These are phyloP conservation scores for Tuber aestivum DNA, from an alignment of 495 filamentous ascomycete species.

Conservation along the genomic window DNA sequence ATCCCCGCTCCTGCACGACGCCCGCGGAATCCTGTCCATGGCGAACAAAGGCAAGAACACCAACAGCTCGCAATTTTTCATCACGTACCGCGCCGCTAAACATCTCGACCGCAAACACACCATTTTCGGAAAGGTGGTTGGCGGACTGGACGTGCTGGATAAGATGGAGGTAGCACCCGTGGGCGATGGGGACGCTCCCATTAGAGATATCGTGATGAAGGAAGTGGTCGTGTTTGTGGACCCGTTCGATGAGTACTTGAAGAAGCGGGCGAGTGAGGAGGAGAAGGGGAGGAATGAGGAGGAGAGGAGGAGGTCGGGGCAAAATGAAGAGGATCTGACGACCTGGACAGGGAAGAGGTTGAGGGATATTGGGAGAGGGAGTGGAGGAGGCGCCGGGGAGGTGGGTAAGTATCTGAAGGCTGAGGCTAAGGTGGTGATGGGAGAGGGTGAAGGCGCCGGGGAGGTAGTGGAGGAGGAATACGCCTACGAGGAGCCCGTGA, in stretches of 20 bases:
- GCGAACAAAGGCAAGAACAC: slow-evolving; percentile 98
- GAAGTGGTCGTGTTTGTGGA: slow-evolving; percentile 86
- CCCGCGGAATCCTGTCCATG: slow-evolving; percentile 79
- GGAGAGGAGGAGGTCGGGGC: slow-evolving; percentile 49
- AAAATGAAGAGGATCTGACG: slow-evolving; percentile 69
- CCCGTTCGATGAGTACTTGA: slow-evolving; percentile 87
- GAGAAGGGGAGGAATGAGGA: slow-evolving; percentile 51
- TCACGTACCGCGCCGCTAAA: slow-evolving; percentile 72
- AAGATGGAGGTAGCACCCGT: slow-evolving; percentile 67
- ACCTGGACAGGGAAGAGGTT: slow-evolving; percentile 91
- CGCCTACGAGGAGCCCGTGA: slow-evolving; percentile 59
- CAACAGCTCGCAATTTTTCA: slow-evolving; percentile 92
- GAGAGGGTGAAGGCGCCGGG: slow-evolving; percentile 55
- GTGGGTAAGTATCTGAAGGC: slow-evolving; percentile 72
- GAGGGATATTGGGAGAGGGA: slow-evolving; percentile 54
- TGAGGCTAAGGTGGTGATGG: slow-evolving; percentile 48
- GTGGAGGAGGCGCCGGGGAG: slow-evolving; percentile 46
- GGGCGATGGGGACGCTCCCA: slow-evolving; percentile 62
- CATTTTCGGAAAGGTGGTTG: slow-evolving; percentile 83
- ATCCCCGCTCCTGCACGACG: slow-evolving; percentile 72
- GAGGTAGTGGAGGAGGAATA: slow-evolving; percentile 55
- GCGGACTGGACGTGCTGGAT: slow-evolving; percentile 64
- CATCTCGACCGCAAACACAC: slow-evolving; percentile 94
- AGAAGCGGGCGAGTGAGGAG: slow-evolving; percentile 52
- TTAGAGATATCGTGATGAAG: slow-evolving; percentile 68